Evolutionary conservation across 805 yeast species (phyloP), one percentile per base, ranked within the genome.

Genomic region (Jamesozyma jinghongensis): DNA sequence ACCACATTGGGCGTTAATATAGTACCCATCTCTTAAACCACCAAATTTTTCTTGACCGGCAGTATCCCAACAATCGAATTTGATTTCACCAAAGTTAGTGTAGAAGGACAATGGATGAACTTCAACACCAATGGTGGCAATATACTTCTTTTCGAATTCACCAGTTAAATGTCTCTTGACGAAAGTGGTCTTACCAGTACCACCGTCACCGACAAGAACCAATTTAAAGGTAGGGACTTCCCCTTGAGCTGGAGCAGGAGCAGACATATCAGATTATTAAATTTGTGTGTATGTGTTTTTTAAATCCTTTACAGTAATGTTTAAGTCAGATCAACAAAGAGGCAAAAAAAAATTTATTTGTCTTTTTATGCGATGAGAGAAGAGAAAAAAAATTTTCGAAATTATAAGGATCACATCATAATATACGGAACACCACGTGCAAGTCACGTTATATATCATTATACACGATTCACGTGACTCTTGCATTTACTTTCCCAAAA

Each of bases 11-110:
- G 98, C 99, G 68, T 92, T 90, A 69, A 92, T 92, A 74, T 92
- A 92, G 76, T 92, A 92, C 66, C 99, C 99, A 65, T 92, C 99
- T 77, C 99, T 88, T 64, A 92, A 77, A 59, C 99, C 98, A 70
- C 99, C 99, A 58, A 92, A 92, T 74, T 92, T 92, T 74, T 92
- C 99, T 76, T 92, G 99, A 51, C 99, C 99, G 44, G 99, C 99
- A 42, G 99, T 92, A 70, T 92, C 99, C 99, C 99, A 92, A 61
- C 92, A 97, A 67, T 92, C 97, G 70, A 92, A 92, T 70, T 85
- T 90, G 73, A 92, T 86, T 72, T 90, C 96, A 73, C 99, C 99
- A 64, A 72, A 92, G 76, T 90, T 90, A 67, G 99, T 92, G 82
- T 79, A 85, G 81, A 92, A 92, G 36, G 92, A 86, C 69, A 92